Conservation (phyloP, 345 rosid genomes). For the Alliaria petiolata region DNA sequence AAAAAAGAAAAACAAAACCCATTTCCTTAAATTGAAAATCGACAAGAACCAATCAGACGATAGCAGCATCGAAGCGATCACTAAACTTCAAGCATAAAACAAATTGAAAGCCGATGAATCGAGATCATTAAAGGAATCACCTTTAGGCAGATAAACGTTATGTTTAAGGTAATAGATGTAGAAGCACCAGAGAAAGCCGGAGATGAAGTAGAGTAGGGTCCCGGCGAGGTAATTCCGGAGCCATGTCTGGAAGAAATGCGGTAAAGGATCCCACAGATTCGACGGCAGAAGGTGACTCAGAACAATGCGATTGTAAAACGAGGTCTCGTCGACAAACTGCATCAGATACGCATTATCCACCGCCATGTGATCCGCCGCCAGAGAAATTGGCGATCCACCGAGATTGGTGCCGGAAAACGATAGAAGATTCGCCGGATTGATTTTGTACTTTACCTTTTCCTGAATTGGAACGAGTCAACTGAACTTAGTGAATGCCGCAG, state of each 20-base stretch:
- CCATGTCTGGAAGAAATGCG: conserved; percentile 82
- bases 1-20: background rate
- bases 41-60: background rate
- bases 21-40: background rate
- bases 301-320: conserved; percentile 66
- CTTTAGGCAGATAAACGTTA: conserved; percentile 78
- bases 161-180: conserved; percentile 78
- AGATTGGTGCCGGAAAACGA: conserved; percentile 11
- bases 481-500: background rate
- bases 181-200: conserved; percentile 89
- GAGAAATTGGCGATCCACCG: conserved; percentile 7
- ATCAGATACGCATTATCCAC: conserved; percentile 34
- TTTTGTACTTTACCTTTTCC: background rate
- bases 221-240: conserved; percentile 85
- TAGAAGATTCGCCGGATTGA: background rate
- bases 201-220: conserved; percentile 59
- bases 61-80: background rate
- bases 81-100: background rate
- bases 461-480: conserved; percentile 18
- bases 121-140: conserved; percentile 16
- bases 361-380: conserved; percentile 13
- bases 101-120: background rate
- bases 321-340: conserved; percentile 50
- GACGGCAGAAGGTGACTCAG: conserved; percentile 56
- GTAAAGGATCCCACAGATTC: conserved; percentile 56